These are phyloP conservation scores for Colletotrichum falcatum DNA, from an alignment of 2,329 filamentous ascomycete genomes.

Conservation along the genomic window DNA sequence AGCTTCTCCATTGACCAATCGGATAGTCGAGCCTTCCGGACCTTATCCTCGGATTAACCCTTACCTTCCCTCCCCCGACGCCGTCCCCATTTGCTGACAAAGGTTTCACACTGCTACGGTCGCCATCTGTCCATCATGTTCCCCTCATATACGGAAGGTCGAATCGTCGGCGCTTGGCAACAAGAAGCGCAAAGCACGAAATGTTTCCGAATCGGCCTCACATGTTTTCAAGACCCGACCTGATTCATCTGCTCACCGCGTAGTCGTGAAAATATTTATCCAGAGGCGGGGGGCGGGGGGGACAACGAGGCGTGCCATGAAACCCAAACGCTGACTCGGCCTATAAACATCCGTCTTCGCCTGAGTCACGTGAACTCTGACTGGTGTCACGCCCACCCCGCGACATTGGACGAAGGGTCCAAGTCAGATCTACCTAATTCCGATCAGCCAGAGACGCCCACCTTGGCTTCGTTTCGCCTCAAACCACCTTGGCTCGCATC, in stretches of 20 bases:
- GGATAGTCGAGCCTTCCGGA: not conserved
- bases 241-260: not conserved
- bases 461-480: slow-evolving; percentile 14
- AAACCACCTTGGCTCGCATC: not conserved
- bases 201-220: not conserved
- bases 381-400: slow-evolving; percentile 7
- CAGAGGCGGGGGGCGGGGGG: too few species aligned
- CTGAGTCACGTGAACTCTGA: slow-evolving; percentile 23
- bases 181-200: not conserved
- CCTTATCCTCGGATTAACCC: not conserved
- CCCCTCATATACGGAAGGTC: not conserved
- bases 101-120: slow-evolving; percentile 37
- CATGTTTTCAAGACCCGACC: not conserved
- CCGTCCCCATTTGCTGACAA: slow-evolving; percentile 23
- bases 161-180: not conserved
- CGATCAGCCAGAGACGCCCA: not conserved
- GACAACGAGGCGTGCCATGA: not conserved
- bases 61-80: not conserved
- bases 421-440: not conserved
- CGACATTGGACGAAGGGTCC: slow-evolving; percentile 16
- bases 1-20: not conserved
- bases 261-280: not conserved
- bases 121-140: slow-evolving; percentile 9
- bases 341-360: not conserved
- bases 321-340: slow-evolving; percentile 31